These are phyloP conservation scores for Dissophora globulifera DNA, from an alignment of 192 early-diverging fungal species.

Conservation along the genomic window DNA sequence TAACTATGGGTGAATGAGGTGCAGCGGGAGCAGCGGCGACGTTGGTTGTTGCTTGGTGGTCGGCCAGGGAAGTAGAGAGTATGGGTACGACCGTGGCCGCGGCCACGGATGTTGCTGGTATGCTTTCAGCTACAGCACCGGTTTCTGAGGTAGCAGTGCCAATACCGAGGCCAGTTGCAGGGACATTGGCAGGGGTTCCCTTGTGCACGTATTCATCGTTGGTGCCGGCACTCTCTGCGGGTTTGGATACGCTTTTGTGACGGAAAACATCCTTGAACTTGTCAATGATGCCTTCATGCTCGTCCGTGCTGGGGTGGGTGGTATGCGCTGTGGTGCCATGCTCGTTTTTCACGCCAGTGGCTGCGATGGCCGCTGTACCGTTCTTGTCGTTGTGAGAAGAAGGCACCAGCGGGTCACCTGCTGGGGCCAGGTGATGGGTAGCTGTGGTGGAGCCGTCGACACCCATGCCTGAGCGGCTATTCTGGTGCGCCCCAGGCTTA, in stretches of 20 bases:
- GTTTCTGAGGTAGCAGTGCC: no score
- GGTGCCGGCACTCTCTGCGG: no score
- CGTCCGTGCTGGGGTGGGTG: not conserved
- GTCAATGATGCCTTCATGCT: not conserved
- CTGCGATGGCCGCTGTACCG: no score
- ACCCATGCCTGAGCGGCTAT: conserved; percentile 13
- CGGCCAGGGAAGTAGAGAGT: not conserved
- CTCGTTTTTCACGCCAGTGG: no score
- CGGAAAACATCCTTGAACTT: conserved; percentile 16
- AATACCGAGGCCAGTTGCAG: no score
- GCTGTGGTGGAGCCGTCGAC: conserved; percentile 13
- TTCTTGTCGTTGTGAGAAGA: no score
- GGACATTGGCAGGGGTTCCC: no score
- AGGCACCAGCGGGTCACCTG: not conserved
- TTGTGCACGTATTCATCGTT: no score
- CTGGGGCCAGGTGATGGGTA: conserved; percentile 6
- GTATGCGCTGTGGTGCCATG: not conserved
- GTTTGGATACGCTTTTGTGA: no score
- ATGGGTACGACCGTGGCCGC: not conserved
- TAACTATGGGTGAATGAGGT: no score
- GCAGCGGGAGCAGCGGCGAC: not conserved
- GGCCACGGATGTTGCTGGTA: no score
- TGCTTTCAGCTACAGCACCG: no score
- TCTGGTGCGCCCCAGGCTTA: not conserved
- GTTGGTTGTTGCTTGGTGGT: not conserved